Base-by-base conservation (phyloP, 768 basidiomycete species). In the Lactarius trivialis region DNA sequence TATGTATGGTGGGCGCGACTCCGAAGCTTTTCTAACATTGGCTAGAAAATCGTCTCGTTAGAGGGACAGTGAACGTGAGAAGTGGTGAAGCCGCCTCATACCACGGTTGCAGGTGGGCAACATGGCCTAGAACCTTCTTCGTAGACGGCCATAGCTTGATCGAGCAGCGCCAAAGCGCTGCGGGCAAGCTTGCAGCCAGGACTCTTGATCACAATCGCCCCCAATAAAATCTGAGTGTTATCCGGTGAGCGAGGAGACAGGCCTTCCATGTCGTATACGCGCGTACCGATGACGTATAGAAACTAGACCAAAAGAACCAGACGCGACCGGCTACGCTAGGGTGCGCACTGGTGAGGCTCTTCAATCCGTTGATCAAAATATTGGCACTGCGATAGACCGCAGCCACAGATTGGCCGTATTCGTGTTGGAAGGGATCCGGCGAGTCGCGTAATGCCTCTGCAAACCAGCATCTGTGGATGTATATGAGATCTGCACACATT, bases 251-350 rank as follows among this genome's bases (percentile, higher is more conserved):
- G 15, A 7, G 36, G 7, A 7, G 7, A 21, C 24, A 14, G 32
- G n/a, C 51, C 19, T 15, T 28, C 4, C 24, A 36, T 26, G 34
- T 51, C 41, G 11, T 57, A 6, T 43, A 49, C 53, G 14, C 78
- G 15, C 78, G 54, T 66, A 82, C 82, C 58, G 80, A 80, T 19
- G 82, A 73, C 3, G 80, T 78, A 61, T 79, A 82, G 50, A 79
- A 68, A 1, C 73, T 73, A 0, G 80, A 78, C 82, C 82, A 83
- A 69, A 82, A 81, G 66, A 76, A 80, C 79, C 81, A 82, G 9
- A 73, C 69, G 41, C 70, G 67, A 28, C 74, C 68, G 7, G 74
- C 69, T 3, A 72, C 68, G 12, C 57, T 65, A 12, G 75, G 76
- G 67, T 79, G 76, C 26, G 73, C 68, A 7, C 59, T 59, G 55